Evolutionary conservation across 2,329 filamentous ascomycete genomes (phyloP).

Genomic region (Curvularia lunata): DNA sequence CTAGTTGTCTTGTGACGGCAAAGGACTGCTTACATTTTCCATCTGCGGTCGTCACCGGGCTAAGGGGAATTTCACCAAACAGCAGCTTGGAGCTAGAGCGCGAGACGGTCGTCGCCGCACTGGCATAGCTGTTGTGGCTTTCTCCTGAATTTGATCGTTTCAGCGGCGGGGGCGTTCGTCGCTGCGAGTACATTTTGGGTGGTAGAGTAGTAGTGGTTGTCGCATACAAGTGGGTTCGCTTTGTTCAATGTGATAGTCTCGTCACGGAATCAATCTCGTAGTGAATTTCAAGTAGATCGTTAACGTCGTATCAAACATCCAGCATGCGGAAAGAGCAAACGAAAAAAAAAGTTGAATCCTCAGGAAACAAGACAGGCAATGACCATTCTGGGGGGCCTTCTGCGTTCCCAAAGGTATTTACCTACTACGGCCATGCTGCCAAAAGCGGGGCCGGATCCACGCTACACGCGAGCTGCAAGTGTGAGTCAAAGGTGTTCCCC

Average conservation of each 20-base stretch:
- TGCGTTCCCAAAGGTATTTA: slow-evolving; percentile 37
- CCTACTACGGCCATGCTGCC: slow-evolving; percentile 31
- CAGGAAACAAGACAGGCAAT: slow-evolving; percentile 26
- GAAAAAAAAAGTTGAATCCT: slow-evolving; percentile 18
- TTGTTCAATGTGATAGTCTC: background rate
- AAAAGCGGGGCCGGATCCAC: slow-evolving; percentile 27
- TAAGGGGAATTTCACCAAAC: slow-evolving; percentile 59
- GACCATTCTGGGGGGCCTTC: slow-evolving; percentile 30
- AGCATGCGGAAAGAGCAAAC: slow-evolving; percentile 24
- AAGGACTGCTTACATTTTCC: slow-evolving; percentile 44
- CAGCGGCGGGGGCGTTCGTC: slow-evolving; percentile 44
- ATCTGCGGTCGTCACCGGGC: slow-evolving; percentile 47
- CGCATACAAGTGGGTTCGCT: slow-evolving; percentile 19
- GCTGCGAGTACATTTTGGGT: slow-evolving; percentile 43
- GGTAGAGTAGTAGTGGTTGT: slow-evolving; percentile 17
- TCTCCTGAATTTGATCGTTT: slow-evolving; percentile 48
- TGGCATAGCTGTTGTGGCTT: slow-evolving; percentile 47
- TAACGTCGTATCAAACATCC: slow-evolving; percentile 29
- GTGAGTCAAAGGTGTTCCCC: slow-evolving; percentile 49
- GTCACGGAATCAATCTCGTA: slow-evolving; percentile 20
- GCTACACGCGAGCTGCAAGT: slow-evolving; percentile 48
- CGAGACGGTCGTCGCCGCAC: slow-evolving; percentile 43
- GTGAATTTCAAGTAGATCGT: slow-evolving; percentile 24
- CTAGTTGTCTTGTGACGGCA: slow-evolving; percentile 3
- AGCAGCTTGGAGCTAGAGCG: slow-evolving; percentile 51